Evolutionary conservation across 208 protist species (phyloP).

Genomic region (Trypanosomatidae sp.): DNA sequence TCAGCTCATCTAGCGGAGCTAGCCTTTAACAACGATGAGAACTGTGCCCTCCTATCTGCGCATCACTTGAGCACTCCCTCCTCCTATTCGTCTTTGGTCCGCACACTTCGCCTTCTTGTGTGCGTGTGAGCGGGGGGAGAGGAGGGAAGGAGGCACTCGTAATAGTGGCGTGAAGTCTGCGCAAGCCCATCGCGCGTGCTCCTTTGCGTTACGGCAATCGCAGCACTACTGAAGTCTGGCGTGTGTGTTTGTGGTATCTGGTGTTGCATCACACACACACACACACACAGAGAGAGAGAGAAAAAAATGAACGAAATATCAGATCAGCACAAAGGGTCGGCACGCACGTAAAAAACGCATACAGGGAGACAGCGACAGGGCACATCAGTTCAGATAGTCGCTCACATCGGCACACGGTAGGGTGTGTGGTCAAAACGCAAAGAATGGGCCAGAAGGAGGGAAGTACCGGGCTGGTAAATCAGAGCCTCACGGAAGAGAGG

Average conservation of each 20-base stretch:
- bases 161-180: background rate
- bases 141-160: background rate
- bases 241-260: too few species aligned
- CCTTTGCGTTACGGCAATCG: too few species aligned
- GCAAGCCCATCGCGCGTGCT: background rate
- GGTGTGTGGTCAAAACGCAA: too few species aligned
- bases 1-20: background rate
- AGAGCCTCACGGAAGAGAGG: background rate
- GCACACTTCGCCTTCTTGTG: background rate
- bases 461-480: background rate
- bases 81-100: background rate
- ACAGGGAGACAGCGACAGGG: too few species aligned
- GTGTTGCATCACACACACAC: background rate
- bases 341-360: too few species aligned
- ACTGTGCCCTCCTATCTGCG: background rate
- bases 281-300: background rate
- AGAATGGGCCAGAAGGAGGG: too few species aligned
- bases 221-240: too few species aligned
- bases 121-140: background rate
- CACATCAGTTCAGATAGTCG: too few species aligned
- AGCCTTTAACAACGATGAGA: background rate
- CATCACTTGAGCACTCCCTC: background rate
- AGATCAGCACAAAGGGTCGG: too few species aligned
- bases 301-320: too few species aligned
- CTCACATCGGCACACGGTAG: too few species aligned